Conservation (phyloP, 2,329 filamentous ascomycete genomes). For the Penicillium sp. region DNA sequence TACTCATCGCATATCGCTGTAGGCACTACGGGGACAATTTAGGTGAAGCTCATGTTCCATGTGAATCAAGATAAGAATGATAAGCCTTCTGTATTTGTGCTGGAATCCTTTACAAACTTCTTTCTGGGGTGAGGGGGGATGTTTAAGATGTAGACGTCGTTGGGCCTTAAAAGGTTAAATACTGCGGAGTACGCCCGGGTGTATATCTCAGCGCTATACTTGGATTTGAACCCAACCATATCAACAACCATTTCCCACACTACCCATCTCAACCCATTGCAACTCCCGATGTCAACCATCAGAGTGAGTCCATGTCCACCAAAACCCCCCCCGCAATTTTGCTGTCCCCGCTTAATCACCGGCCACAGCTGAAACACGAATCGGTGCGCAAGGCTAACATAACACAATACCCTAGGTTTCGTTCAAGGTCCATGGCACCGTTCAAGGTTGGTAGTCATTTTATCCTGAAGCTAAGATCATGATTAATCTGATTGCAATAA, state of each 20-base stretch:
- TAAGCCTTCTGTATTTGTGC: too few relatives aligned
- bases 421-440: constrained; percentile 63
- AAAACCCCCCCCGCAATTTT: neutral
- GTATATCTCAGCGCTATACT: neutral
- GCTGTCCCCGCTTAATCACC: neutral
- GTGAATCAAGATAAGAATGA: too few relatives aligned
- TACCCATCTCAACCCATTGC: neutral
- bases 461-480: neutral
- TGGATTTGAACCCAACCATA: neutral
- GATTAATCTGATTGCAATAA: constrained; percentile 1
- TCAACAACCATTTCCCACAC: neutral
- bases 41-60: too few relatives aligned
- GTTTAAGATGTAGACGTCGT: too few relatives aligned
- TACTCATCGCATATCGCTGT: too few relatives aligned
- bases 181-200: neutral
- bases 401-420: constrained; percentile 31
- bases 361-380: neutral
- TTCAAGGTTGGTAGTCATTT: constrained; percentile 61
- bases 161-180: too few relatives aligned
- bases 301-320: constrained; percentile 11
- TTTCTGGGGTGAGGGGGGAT: too few relatives aligned
- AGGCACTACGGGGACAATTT: too few relatives aligned
- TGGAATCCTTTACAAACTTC: too few relatives aligned
- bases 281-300: constrained; percentile 18
- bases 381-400: constrained; percentile 12